Conservation (phyloP, 345 rosid genomes). For the Barbarea vulgaris region DNA sequence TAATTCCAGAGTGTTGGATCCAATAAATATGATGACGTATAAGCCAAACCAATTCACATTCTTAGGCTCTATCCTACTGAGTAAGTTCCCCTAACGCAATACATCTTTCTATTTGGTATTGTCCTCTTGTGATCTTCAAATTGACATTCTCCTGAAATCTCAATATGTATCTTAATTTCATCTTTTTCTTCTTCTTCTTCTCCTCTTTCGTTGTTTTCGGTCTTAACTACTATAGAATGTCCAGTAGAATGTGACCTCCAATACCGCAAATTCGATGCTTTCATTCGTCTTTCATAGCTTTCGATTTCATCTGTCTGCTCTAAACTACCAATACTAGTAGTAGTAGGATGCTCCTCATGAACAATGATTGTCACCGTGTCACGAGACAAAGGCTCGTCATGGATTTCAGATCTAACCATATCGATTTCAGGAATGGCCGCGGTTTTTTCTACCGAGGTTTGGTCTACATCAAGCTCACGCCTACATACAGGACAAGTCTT, state of each 20-base stretch:
- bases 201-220: constrained; percentile 19
- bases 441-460: not conserved
- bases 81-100: constrained; percentile 56
- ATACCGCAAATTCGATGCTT: constrained; percentile 39
- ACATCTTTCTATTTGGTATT: constrained; percentile 48
- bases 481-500: constrained; percentile 90
- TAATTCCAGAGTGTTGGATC: not conserved
- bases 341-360: constrained; percentile 43
- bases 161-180: constrained; percentile 36
- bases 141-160: constrained; percentile 40
- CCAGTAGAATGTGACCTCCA: constrained; percentile 80
- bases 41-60: constrained; percentile 13
- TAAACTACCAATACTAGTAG: constrained; percentile 20
- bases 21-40: not conserved
- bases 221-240: constrained; percentile 53
- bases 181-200: constrained; percentile 26
- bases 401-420: constrained; percentile 12
- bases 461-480: constrained; percentile 55
- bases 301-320: constrained; percentile 40
- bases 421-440: constrained; percentile 10
- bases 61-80: constrained; percentile 20
- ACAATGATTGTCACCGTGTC: constrained; percentile 31
- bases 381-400: constrained; percentile 15
- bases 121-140: constrained; percentile 53
- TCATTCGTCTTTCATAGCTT: constrained; percentile 37